phyloP scores from a whole-genome alignment of 2,329 filamentous ascomycete species.

The Colletotrichum sublineola region DNA sequence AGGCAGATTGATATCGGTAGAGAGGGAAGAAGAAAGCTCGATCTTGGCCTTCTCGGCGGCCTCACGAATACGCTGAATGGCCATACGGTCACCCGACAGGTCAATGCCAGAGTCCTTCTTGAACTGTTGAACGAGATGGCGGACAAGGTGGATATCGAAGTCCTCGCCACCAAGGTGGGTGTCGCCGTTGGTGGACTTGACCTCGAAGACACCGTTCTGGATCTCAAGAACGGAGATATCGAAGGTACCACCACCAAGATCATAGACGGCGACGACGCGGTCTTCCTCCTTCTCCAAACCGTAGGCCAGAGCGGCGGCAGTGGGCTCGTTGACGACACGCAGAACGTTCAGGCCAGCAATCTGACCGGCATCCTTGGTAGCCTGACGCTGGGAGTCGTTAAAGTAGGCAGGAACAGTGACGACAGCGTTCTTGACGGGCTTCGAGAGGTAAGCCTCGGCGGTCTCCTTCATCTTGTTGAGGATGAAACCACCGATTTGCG shows the following conservation, averaged over 20 bases:
- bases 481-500: conserved; percentile 97
- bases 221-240: conserved; percentile 99
- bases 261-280: conserved; percentile 92
- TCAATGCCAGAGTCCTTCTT: conserved; percentile 96
- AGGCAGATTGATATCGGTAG: conserved; percentile 98
- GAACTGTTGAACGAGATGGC: conserved; percentile 93
- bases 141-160: conserved; percentile 95
- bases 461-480: conserved; percentile 99
- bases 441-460: conserved; percentile 91
- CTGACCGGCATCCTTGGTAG: conserved; percentile 97
- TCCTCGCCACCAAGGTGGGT: conserved; percentile 98
- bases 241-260: conserved; percentile 98
- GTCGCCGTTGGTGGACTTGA: conserved; percentile 99
- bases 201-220: conserved; percentile 97
- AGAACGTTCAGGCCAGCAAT: conserved; percentile 97
- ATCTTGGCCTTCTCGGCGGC: conserved; percentile 99
- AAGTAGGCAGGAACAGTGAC: conserved; percentile 98
- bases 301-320: conserved; percentile 94
- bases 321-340: conserved; percentile 98
- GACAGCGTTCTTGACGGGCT: conserved; percentile 93
- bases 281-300: conserved; percentile 96
- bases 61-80: conserved; percentile 98
- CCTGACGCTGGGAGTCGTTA: conserved; percentile 98
- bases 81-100: conserved; percentile 93
- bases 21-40: conserved; percentile 92